A percentile compares a stretch with the other conserved stretches of the same genome.
phyloP scores from a whole-genome alignment of 73 alveolate genomes.

The Paramecium sexaurelia region DNA sequence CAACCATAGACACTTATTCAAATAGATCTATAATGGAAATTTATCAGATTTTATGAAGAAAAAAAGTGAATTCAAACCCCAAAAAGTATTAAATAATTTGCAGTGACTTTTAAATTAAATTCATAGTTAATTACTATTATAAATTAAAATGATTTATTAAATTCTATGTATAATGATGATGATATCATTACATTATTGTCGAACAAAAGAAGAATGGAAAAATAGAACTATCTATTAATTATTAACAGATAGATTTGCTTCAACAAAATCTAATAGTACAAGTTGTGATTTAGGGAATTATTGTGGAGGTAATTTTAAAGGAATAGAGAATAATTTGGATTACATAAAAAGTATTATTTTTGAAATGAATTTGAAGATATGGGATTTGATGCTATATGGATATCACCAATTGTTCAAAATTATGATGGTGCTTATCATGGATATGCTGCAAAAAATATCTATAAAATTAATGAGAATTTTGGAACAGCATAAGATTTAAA shows the following conservation, averaged over 20 bases:
- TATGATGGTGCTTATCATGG: slow-evolving; percentile 94
- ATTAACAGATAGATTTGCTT: slow-evolving; percentile 84
- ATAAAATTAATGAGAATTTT: slow-evolving; percentile 85
- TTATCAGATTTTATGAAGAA: neutral
- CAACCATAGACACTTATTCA: neutral
- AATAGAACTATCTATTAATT: slow-evolving; percentile 90
- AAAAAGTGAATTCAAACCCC: neutral
- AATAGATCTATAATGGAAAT: neutral
- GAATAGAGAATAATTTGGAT: slow-evolving; percentile 87
- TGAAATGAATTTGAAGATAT: slow-evolving; percentile 30
- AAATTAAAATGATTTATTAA: neutral
- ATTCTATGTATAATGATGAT: neutral
- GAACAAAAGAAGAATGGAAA: slow-evolving; percentile 87
- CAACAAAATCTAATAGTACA: slow-evolving; percentile 59
- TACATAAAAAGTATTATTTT: slow-evolving; percentile 81
- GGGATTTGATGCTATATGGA: slow-evolving; percentile 98
- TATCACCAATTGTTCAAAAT: slow-evolving; percentile 92
- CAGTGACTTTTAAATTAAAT: neutral
- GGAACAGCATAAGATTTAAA: slow-evolving; percentile 89
- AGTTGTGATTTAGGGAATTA: slow-evolving; percentile 77
- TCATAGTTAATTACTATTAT: neutral
- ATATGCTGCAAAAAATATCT: slow-evolving; percentile 87
- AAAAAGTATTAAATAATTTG: neutral
- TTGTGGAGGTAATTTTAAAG: slow-evolving; percentile 98
- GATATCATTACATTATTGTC: neutral